Evolutionary conservation across 2,329 filamentous ascomycete species (phyloP).

Genomic region (Monilinia aucupariae): DNA sequence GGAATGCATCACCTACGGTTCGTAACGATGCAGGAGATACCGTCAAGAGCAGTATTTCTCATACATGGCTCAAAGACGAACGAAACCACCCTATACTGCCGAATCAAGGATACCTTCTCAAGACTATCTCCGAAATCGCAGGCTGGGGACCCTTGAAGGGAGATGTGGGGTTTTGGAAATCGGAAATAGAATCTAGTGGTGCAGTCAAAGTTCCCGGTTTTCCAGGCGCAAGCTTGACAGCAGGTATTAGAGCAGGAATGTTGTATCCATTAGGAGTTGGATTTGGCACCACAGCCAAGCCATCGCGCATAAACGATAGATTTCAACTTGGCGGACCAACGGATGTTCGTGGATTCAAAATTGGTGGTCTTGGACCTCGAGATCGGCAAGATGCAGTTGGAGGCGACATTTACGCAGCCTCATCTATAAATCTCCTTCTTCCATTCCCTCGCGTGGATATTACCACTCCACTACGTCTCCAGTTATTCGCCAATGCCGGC

Average conservation of each 20-base stretch:
- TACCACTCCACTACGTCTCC: slow-evolving; percentile 79
- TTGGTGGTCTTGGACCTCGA: slow-evolving; percentile 81
- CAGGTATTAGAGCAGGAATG: slow-evolving; percentile 73
- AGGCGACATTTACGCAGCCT: slow-evolving; percentile 87
- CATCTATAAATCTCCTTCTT: slow-evolving; percentile 76
- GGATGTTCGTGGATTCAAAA: slow-evolving; percentile 87
- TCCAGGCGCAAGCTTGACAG: slow-evolving; percentile 67
- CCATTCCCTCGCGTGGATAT: slow-evolving; percentile 77
- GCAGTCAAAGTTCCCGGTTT: slow-evolving; percentile 66
- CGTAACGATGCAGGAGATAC: slow-evolving; percentile 83
- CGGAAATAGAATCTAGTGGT: slow-evolving; percentile 75
- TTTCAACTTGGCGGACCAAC: slow-evolving; percentile 93
- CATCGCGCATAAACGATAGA: slow-evolving; percentile 84
- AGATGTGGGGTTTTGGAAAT: slow-evolving; percentile 90
- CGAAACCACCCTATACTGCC: slow-evolving; percentile 84
- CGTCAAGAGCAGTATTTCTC: slow-evolving; percentile 80
- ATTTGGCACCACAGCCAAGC: slow-evolving; percentile 47
- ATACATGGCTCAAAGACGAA: slow-evolving; percentile 73
- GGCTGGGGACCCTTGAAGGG: slow-evolving; percentile 78
- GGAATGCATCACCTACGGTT: slow-evolving; percentile 73
- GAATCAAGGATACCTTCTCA: slow-evolving; percentile 72
- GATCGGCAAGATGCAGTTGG: slow-evolving; percentile 83
- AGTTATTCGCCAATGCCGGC: slow-evolving; percentile 88
- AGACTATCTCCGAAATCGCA: slow-evolving; percentile 75
- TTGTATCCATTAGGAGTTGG: slow-evolving; percentile 74